Evolutionary conservation across 176 grass and related monocot species (phyloP).

Genomic region (Oryza officinalis): DNA sequence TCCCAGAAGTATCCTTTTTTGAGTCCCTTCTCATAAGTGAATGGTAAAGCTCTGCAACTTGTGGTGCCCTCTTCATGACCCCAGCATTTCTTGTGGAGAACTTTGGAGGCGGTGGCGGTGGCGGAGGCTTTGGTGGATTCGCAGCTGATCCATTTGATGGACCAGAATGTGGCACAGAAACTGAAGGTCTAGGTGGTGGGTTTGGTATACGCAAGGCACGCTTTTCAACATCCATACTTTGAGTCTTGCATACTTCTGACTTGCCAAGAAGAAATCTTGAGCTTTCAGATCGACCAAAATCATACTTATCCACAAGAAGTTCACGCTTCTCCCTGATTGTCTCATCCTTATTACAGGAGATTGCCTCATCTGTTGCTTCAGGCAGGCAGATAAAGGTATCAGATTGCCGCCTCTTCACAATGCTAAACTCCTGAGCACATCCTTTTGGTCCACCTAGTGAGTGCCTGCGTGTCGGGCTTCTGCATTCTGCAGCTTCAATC

Average conservation of each 20-base stretch:
- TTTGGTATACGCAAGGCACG: conserved; percentile 83
- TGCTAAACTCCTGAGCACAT: conserved; percentile 52
- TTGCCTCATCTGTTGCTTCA: conserved; percentile 52
- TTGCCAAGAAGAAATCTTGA: conserved; percentile 69
- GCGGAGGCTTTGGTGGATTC: conserved; percentile 67
- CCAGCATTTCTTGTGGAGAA: conserved; percentile 66
- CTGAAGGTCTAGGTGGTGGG: conserved; percentile 90
- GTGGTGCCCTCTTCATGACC: conserved; percentile 92
- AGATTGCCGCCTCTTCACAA: conserved; percentile 84
- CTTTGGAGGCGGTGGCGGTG: conserved; percentile 73
- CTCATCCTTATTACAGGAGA: conserved; percentile 50
- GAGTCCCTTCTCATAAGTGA: conserved; percentile 98
- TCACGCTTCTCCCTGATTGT: conserved; percentile 51
- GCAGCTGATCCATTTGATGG: conserved; percentile 51
- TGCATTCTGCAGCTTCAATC: conserved; percentile 62
- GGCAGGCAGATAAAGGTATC: conserved; percentile 84
- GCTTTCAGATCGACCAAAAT: conserved; percentile 66
- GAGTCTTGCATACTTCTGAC: conserved; percentile 62
- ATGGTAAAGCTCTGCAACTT: conserved; percentile 98
- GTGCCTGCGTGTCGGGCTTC: conserved; percentile 72
- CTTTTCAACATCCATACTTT: conserved; percentile 74
- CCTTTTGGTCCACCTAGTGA: conserved; percentile 82
- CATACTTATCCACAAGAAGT: conserved; percentile 56
- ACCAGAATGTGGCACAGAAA: conserved; percentile 50
- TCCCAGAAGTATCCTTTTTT: conserved; percentile 75